These are phyloP conservation scores for Lactarius vividus DNA, from an alignment of 768 basidiomycete genomes.

Conservation along the genomic window DNA sequence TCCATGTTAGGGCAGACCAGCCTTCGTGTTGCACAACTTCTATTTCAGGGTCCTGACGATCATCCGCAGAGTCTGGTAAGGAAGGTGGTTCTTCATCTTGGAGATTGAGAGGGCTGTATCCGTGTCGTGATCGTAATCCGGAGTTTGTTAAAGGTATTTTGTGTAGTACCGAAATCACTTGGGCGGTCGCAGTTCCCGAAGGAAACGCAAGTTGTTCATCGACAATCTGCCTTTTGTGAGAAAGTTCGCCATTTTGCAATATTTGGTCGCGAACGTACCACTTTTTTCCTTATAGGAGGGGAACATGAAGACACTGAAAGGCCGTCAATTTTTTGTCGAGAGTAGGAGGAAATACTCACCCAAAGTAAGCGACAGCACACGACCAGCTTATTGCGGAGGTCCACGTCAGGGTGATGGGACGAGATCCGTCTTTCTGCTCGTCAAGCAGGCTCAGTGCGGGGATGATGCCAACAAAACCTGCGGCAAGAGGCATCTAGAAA, in stretches of 20 bases:
- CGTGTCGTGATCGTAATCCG: constrained; percentile 50
- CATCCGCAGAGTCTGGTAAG: constrained; percentile 16
- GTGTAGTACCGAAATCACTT: constrained; percentile 89
- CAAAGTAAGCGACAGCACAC: constrained; percentile 90
- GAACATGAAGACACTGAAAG: constrained; percentile 87
- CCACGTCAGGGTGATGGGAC: constrained; percentile 75
- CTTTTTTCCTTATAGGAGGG: constrained; percentile 91
- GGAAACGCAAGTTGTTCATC: constrained; percentile 94
- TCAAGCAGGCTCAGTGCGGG: constrained; percentile 85
- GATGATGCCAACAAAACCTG: constrained; percentile 88
- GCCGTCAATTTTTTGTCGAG: constrained; percentile 10
- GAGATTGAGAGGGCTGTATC: constrained; percentile 48
- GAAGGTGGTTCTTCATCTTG: constrained; percentile 33
- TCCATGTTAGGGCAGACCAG: constrained; percentile 75
- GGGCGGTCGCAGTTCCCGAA: constrained; percentile 94
- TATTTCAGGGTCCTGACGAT: constrained; percentile 31
- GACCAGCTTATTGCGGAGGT: constrained; percentile 80
- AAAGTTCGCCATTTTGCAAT: background rate
- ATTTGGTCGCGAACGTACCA: constrained; percentile 49
- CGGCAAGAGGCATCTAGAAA: constrained; percentile 73
- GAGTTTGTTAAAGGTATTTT: constrained; percentile 61
- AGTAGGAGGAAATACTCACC: constrained; percentile 40
- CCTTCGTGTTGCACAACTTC: constrained; percentile 60
- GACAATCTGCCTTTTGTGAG: constrained; percentile 58
- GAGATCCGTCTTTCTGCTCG: constrained; percentile 68